Conservation (phyloP, 495 filamentous ascomycete genomes). For the Hypomontagnella monticulosa region DNA sequence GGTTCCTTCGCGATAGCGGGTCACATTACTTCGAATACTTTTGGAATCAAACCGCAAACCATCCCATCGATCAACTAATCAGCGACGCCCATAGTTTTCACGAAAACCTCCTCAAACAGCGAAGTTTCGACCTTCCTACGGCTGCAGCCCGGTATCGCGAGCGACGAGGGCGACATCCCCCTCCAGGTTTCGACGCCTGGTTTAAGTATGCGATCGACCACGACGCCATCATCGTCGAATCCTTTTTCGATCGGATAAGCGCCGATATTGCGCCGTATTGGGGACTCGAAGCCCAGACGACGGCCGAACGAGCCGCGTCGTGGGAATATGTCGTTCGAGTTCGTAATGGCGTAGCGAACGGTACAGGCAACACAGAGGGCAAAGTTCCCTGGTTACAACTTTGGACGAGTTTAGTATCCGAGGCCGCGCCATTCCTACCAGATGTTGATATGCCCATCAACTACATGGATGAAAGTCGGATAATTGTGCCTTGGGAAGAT, state of each 20-base stretch:
- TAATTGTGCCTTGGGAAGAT: slow-evolving; percentile 69
- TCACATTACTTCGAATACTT: slow-evolving; percentile 44
- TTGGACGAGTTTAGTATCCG: slow-evolving; percentile 60
- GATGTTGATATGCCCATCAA: slow-evolving; percentile 75
- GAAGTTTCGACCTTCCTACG: slow-evolving; percentile 56
- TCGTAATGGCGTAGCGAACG: slow-evolving; percentile 60
- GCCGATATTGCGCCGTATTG: slow-evolving; percentile 73
- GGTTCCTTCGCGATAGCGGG: slow-evolving; percentile 33
- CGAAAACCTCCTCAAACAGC: slow-evolving; percentile 51
- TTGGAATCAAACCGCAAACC: slow-evolving; percentile 42
- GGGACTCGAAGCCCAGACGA: slow-evolving; percentile 61
- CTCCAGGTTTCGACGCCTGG: slow-evolving; percentile 74
- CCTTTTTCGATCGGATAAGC: slow-evolving; percentile 73
- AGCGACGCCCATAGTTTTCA: slow-evolving; percentile 47
- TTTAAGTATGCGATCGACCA: slow-evolving; percentile 65
- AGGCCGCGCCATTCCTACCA: slow-evolving; percentile 64
- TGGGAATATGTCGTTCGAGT: slow-evolving; percentile 61
- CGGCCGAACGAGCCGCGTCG: slow-evolving; percentile 56
- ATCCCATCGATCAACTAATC: slow-evolving; percentile 58
- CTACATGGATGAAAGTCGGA: slow-evolving; percentile 68
- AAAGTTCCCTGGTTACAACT: slow-evolving; percentile 62
- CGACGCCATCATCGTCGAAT: slow-evolving; percentile 68
- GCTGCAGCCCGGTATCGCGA: slow-evolving; percentile 67
- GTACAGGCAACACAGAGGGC: slow-evolving; percentile 47
- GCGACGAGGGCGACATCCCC: slow-evolving; percentile 72